phyloP scores from a whole-genome alignment of 345 rosid species.

The Sapria himalayana region DNA sequence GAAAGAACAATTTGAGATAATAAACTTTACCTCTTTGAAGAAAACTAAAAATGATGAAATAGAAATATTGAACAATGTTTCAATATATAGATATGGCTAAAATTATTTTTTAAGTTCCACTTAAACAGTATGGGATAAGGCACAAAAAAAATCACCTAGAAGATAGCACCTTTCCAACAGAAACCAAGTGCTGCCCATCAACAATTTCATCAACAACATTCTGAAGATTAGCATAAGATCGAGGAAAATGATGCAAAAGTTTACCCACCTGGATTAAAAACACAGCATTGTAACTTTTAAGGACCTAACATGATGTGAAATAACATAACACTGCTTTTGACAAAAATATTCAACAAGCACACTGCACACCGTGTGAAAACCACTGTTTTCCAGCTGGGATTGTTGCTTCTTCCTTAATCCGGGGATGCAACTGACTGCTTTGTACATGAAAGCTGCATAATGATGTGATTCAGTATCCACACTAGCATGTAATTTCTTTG shows the following conservation, averaged over 20 bases:
- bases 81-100: too few relatives aligned
- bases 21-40: too few relatives aligned
- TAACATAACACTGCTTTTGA: slow-evolving; percentile 8
- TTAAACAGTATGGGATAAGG: too few relatives aligned
- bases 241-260: slow-evolving; percentile 77
- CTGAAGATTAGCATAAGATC: slow-evolving; percentile 78
- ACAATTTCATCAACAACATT: slow-evolving; percentile 53
- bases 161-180: slow-evolving; percentile 54
- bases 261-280: slow-evolving; percentile 40
- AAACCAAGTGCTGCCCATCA: slow-evolving; percentile 80
- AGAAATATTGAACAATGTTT: too few relatives aligned
- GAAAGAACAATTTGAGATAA: too few relatives aligned
- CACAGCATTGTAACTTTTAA: slow-evolving; percentile 8
- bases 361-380: slow-evolving; percentile 58
- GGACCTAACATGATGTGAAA: too few relatives aligned
- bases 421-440: slow-evolving; percentile 29
- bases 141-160: slow-evolving; percentile 34
- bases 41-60: too few relatives aligned
- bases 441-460: slow-evolving; percentile 25
- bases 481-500: slow-evolving; percentile 8
- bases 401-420: slow-evolving; percentile 49
- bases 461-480: slow-evolving; percentile 7
- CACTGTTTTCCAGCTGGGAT: slow-evolving; percentile 42
- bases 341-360: neutral
- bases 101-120: too few relatives aligned